Conservation (phyloP, 495 filamentous ascomycete species). For the Rostrohypoxylon terebratum region DNA sequence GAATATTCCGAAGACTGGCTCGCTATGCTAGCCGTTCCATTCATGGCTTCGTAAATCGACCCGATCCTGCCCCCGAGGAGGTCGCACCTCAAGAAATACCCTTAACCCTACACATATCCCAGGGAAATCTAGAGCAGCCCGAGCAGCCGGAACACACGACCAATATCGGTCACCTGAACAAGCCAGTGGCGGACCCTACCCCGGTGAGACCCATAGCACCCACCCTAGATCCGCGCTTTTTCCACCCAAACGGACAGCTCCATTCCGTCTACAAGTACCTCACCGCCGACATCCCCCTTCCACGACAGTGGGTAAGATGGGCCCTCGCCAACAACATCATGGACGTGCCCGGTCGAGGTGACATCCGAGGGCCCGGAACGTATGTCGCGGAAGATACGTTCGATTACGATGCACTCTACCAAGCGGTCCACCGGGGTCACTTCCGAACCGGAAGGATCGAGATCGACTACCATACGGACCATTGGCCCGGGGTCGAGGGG, state of each 20-base stretch:
- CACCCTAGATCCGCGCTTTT: slow-evolving; percentile 34
- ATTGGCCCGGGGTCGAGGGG: slow-evolving; percentile 23
- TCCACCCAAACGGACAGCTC: slow-evolving; percentile 35
- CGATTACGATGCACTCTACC: slow-evolving; percentile 25
- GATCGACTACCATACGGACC: slow-evolving; percentile 22
- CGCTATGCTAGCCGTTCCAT: not conserved
- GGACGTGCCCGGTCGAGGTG: slow-evolving; percentile 25
- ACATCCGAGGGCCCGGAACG: slow-evolving; percentile 14
- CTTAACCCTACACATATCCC: not conserved
- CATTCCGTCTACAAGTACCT: slow-evolving; percentile 34
- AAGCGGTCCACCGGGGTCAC: slow-evolving; percentile 19
- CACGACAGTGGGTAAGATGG: slow-evolving; percentile 31
- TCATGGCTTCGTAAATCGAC: not conserved
- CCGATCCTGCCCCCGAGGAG: slow-evolving; percentile 3
- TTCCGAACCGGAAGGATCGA: slow-evolving; percentile 25
- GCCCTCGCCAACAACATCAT: slow-evolving; percentile 19
- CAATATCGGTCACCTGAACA: not conserved
- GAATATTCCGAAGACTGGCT: slow-evolving; percentile 2
- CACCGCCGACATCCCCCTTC: slow-evolving; percentile 35
- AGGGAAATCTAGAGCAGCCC: not conserved
- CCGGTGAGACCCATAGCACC: slow-evolving; percentile 19
- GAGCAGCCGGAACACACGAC: not conserved
- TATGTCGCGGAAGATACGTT: slow-evolving; percentile 36
- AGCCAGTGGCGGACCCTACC: not conserved
- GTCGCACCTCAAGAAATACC: not conserved